phyloP scores from a whole-genome alignment of 163 green algal genomes.

The Volvox carteri region DNA sequence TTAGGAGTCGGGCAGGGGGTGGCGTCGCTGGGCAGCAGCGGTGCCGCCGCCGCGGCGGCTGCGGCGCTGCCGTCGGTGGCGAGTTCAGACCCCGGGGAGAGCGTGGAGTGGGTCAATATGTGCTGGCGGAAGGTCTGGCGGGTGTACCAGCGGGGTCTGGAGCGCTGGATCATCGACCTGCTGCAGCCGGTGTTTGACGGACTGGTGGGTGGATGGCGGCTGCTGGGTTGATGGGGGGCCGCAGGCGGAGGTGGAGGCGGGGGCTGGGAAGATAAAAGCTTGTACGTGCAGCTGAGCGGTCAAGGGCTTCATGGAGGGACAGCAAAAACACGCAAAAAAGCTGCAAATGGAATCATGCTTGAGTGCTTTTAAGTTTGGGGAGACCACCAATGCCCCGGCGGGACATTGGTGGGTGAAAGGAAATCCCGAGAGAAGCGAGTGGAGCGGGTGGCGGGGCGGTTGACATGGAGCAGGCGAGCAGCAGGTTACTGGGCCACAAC shows the following conservation, averaged over 20 bases:
- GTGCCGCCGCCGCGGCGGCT: background rate
- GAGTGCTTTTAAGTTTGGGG: too few relatives aligned
- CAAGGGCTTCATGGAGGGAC: too few relatives aligned
- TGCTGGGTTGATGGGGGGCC: conserved; percentile 11
- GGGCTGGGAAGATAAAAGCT: background rate
- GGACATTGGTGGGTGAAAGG: too few relatives aligned
- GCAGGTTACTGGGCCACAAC: too few relatives aligned
- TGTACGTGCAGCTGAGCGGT: too few relatives aligned
- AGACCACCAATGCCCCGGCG: too few relatives aligned
- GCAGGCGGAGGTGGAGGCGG: background rate
- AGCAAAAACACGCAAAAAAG: too few relatives aligned
- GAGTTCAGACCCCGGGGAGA: conserved; percentile 70
- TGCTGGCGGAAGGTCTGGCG: conserved; percentile 95
- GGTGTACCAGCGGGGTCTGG: conserved; percentile 93
- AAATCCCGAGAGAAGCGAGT: too few relatives aligned
- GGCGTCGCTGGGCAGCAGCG: background rate
- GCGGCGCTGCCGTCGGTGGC: background rate
- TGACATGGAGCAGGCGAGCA: too few relatives aligned
- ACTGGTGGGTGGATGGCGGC: conserved; percentile 69
- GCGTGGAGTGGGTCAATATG: conserved; percentile 97
- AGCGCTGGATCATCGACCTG: conserved; percentile 92
- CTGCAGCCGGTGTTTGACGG: conserved; percentile 94
- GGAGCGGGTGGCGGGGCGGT: too few relatives aligned
- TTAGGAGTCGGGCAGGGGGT: background rate
- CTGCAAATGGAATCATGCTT: too few relatives aligned